phyloP scores from a whole-genome alignment of 2,329 filamentous ascomycete species.

The Huntiella moniliformis region DNA sequence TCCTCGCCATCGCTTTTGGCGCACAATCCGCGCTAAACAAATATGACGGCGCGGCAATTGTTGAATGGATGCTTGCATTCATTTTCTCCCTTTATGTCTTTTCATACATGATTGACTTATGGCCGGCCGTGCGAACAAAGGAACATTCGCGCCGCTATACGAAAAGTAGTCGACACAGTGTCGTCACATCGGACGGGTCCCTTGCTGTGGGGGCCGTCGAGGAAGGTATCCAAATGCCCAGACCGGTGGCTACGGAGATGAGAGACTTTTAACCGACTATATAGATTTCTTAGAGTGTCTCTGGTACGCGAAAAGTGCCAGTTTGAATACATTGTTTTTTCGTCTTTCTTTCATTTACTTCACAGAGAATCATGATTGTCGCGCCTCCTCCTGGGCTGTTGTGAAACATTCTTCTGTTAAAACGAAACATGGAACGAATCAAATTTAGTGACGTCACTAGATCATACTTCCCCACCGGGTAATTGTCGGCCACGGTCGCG shows the following conservation, averaged over 20 bases:
- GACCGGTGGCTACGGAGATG: background rate
- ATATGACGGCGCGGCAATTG: conserved; percentile 45
- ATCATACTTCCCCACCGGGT: no score
- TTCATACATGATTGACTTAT: conserved; percentile 72
- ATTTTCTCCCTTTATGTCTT: conserved; percentile 78
- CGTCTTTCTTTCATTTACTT: no score
- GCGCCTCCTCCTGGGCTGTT: no score
- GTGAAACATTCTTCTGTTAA: no score
- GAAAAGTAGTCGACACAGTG: background rate
- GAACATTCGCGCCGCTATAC: background rate
- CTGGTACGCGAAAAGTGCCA: no score
- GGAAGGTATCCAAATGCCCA: background rate
- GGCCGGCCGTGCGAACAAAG: conserved; percentile 53
- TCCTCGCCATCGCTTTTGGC: conserved; percentile 55
- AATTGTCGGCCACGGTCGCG: no score
- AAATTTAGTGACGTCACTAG: no score
- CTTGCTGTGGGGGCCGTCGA: background rate
- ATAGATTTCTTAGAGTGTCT: background rate
- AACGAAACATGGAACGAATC: no score
- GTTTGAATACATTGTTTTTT: no score
- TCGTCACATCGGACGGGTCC: background rate
- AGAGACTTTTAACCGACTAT: no score
- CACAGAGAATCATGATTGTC: no score
- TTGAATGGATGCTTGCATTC: conserved; percentile 66
- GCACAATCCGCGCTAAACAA: conserved; percentile 28